Evolutionary conservation across 805 yeast genomes (phyloP), one percentile per base, ranked within the genome.

Genomic region (Wickerhamomyces bisporus): DNA sequence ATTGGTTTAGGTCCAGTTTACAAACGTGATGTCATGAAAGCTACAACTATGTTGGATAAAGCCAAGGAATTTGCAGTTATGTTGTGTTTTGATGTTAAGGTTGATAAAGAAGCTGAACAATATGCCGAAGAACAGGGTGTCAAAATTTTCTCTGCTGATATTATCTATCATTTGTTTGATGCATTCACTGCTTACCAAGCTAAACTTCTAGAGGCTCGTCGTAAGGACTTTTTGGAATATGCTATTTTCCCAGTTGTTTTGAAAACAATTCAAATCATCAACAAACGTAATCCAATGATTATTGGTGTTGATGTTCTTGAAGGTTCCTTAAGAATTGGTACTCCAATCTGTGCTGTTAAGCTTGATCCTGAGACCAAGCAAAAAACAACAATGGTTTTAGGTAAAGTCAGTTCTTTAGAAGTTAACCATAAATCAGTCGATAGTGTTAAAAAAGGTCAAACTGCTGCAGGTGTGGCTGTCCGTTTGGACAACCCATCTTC

Each of bases 241-340:
- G 98, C 98, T 33, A 84, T 85, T 35, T 89, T 79, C 80, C 99
- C 99, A 52, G 84, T 94, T 72, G 96, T 91, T 25, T 68, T 93
- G 68, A 86, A 86, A 66, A 93, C 97, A 14, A 65, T 93, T 50
- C 98, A 93, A 70, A 86, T 93, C 59, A 93, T 93, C 64, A 93
- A 93, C 80, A 91, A 91, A 71, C 86, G 98, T 68, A 87, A 89
- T 63, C 99, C 99, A 45, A 93, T 93, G 98, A 89, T 93, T 58
- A 86, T 93, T 58, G 99, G 99, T 79, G 98, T 93, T 42, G 99
- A 93, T 60, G 95, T 93, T 43, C 63, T 77, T 32, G 98, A 93
- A 60, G 99, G 99, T 56, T 71, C 83, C 33, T 74, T 93, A 30
- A 78, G 89, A 45, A 64, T 85, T 30, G 98, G 98, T 41, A 89